phyloP scores from a whole-genome alignment of 768 basidiomycete genomes.

The Russula compacta region DNA sequence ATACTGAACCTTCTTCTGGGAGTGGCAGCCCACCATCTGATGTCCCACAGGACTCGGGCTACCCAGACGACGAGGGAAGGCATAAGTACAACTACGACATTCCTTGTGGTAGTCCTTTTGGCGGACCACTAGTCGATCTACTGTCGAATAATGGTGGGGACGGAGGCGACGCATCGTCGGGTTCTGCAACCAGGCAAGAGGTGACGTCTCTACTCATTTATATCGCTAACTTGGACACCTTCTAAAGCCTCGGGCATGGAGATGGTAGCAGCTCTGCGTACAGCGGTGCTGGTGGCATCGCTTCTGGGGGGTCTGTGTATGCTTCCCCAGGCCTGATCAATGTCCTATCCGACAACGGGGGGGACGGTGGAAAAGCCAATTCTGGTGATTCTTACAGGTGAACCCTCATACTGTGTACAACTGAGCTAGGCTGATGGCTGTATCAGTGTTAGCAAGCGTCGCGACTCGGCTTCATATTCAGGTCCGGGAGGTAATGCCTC shows the following conservation, averaged over 20 bases:
- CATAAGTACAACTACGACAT: background rate
- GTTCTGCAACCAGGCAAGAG: constrained; percentile 17
- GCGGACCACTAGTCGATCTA: constrained; percentile 24
- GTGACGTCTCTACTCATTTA: background rate
- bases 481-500: constrained; percentile 13
- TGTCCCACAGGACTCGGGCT: background rate
- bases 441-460: background rate
- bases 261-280: background rate
- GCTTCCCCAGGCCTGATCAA: constrained; percentile 23
- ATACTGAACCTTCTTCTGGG: background rate
- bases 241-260: background rate
- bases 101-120: background rate
- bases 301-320: constrained; percentile 15
- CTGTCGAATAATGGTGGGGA: constrained; percentile 27
- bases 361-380: constrained; percentile 10
- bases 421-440: background rate
- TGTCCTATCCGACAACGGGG: constrained; percentile 27
- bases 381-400: constrained; percentile 13
- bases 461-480: background rate
- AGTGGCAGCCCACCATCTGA: background rate
- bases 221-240: background rate
- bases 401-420: background rate
- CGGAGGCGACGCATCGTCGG: constrained; percentile 22
- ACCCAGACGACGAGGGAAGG: background rate
- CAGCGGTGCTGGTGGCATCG: constrained; percentile 14